Conservation (phyloP, 371 early-diverging fungal genomes). For the Syncephalastrum contaminatum region DNA sequence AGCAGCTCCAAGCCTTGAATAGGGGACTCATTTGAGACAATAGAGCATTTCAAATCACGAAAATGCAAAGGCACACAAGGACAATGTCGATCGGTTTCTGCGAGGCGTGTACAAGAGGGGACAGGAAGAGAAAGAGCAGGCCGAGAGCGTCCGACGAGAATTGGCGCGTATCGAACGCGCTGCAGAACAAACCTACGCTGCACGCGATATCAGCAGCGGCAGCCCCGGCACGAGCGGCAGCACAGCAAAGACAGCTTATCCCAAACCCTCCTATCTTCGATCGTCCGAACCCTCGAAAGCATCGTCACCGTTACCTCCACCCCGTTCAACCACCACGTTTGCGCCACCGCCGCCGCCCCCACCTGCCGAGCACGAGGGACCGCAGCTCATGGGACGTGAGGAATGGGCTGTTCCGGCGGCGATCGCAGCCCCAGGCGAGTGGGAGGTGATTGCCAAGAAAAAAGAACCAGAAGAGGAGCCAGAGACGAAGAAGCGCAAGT, state of each 20-base stretch:
- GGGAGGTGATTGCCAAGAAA: slow-evolving; percentile 29
- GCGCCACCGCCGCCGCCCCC: slow-evolving; percentile 16
- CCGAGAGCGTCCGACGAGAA: slow-evolving; percentile 51
- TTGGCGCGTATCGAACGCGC: slow-evolving; percentile 56
- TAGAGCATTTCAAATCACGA: slow-evolving; percentile 59
- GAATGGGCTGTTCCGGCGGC: slow-evolving; percentile 37
- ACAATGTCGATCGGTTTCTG: slow-evolving; percentile 64
- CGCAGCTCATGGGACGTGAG: slow-evolving; percentile 27
- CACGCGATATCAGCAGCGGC: neutral
- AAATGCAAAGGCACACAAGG: slow-evolving; percentile 67
- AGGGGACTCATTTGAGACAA: no score
- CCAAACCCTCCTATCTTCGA: neutral
- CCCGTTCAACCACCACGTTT: slow-evolving; percentile 2
- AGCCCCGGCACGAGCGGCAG: no score
- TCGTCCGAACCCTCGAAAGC: neutral
- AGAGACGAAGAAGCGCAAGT: slow-evolving; percentile 6
- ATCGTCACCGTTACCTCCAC: slow-evolving; percentile 3
- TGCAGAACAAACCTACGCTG: neutral
- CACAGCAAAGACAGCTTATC: slow-evolving; percentile 2
- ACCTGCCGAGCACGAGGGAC: slow-evolving; percentile 12
- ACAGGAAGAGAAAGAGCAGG: slow-evolving; percentile 53
- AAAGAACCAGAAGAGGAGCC: neutral
- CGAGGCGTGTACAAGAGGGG: slow-evolving; percentile 63
- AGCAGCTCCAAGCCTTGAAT: no score
- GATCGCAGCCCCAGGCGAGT: slow-evolving; percentile 38